A percentile compares a stretch with the other conserved stretches of the same genome.
phyloP scores from a whole-genome alignment of 1,139 yeast species.

The Suhomyces guaymorum region DNA sequence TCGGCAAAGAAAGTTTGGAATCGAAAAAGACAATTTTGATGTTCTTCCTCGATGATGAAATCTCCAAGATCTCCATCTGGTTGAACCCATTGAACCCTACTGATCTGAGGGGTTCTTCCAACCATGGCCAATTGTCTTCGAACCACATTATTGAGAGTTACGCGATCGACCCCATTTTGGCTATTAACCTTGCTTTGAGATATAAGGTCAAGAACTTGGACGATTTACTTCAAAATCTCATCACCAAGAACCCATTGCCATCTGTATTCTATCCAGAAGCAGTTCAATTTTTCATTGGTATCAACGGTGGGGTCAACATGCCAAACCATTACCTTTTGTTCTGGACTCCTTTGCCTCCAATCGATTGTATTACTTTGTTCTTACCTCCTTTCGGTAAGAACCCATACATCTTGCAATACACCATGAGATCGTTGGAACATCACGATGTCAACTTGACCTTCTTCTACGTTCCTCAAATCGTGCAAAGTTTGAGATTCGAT shows the following conservation, averaged over 20 bases:
- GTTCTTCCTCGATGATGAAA: constrained; percentile 74
- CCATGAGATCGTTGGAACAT: constrained; percentile 85
- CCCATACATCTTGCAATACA: constrained; percentile 75
- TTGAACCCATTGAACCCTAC: constrained; percentile 62
- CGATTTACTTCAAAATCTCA: constrained; percentile 47
- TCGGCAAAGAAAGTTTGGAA: constrained; percentile 29
- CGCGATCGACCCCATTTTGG: constrained; percentile 67
- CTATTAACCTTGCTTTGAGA: constrained; percentile 68
- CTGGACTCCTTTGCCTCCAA: constrained; percentile 80
- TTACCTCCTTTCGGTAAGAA: constrained; percentile 72
- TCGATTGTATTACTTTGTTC: constrained; percentile 83
- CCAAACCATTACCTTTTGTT: constrained; percentile 55
- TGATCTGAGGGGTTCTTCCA: constrained; percentile 41
- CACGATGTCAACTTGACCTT: constrained; percentile 89
- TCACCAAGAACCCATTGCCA: constrained; percentile 57
- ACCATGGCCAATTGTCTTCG: constrained; percentile 35
- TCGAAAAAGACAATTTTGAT: constrained; percentile 53
- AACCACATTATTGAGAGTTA: constrained; percentile 55
- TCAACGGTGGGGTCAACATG: constrained; percentile 41
- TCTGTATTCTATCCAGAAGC: constrained; percentile 67
- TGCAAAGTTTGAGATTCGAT: constrained; percentile 86
- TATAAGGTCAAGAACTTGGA: constrained; percentile 48
- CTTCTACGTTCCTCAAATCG: constrained; percentile 97
- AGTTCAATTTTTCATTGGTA: constrained; percentile 55
- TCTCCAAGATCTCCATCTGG: constrained; percentile 76